phyloP scores from a whole-genome alignment of 345 rosid species.

The Abelmoschus esculentus region DNA sequence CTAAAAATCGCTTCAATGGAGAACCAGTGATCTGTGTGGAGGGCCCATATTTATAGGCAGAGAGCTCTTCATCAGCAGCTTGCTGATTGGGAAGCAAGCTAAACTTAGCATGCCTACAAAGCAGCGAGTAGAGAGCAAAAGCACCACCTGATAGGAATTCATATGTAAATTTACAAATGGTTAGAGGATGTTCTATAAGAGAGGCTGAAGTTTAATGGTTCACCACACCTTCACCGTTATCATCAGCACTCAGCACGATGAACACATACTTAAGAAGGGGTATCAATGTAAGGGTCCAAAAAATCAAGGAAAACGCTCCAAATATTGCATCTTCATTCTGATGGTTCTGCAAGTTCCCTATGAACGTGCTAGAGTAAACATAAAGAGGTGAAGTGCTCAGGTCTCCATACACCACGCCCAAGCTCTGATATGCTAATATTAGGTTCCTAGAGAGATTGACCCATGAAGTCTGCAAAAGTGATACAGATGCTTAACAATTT shows the following conservation, averaged over 20 bases:
- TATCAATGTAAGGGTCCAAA: conserved; percentile 78
- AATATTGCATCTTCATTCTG: conserved; percentile 54
- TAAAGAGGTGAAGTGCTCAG: conserved; percentile 89
- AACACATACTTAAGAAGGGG: conserved; percentile 70
- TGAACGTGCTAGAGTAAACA: conserved; percentile 52
- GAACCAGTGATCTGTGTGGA: conserved; percentile 31
- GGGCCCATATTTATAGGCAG: conserved; percentile 65
- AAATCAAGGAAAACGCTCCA: conserved; percentile 83
- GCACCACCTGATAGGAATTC: conserved; percentile 57
- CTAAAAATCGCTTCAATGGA: conserved; percentile 56
- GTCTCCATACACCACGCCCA: conserved; percentile 84
- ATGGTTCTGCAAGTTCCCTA: conserved; percentile 45
- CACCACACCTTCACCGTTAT: conserved; percentile 72
- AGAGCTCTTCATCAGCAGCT: conserved; percentile 94
- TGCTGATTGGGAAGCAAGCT: conserved; percentile 92
- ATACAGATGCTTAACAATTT: background rate
- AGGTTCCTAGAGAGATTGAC: conserved; percentile 50
- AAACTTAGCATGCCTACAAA: conserved; percentile 81
- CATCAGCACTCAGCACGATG: conserved; percentile 63
- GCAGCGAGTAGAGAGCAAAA: conserved; percentile 85
- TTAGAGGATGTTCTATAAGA: background rate
- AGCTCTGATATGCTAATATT: conserved; percentile 80
- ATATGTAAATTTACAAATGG: conserved; percentile 15
- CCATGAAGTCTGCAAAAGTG: conserved; percentile 60
- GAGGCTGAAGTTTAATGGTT: background rate